Conservation (phyloP, 1,284 basidiomycete species). For the Schizophyllum amplum region DNA sequence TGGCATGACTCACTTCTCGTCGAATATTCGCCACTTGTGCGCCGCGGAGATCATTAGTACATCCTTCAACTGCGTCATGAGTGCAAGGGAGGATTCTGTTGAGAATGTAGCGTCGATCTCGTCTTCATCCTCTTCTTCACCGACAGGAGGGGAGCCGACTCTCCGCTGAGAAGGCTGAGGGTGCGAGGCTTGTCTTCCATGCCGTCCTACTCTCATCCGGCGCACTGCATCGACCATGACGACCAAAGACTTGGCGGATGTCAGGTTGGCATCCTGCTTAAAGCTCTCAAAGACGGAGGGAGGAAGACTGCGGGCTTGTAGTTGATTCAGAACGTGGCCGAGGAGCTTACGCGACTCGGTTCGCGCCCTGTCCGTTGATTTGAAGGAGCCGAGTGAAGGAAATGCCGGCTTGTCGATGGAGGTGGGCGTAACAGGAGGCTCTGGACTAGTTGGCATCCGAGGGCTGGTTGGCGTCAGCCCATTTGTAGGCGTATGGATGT, state of each 20-base stretch:
- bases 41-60: constrained; percentile 45
- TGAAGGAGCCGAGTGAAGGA: background rate
- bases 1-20: constrained; percentile 24
- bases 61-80: constrained; percentile 55
- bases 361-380: constrained; percentile 21
- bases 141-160: constrained; percentile 2
- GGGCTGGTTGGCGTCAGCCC: background rate
- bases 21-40: constrained; percentile 53
- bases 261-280: constrained; percentile 18
- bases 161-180: constrained; percentile 2
- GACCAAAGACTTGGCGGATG: constrained; percentile 27
- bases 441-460: background rate
- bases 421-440: background rate
- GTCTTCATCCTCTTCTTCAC: constrained; percentile 42
- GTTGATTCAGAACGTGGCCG: constrained; percentile 39
- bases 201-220: constrained; percentile 24
- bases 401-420: background rate
- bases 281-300: constrained; percentile 38
- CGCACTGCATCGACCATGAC: constrained; percentile 37
- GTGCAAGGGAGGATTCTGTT: constrained; percentile 53
- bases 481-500: background rate
- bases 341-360: constrained; percentile 42
- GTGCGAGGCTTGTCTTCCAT: constrained; percentile 7
- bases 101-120: constrained; percentile 37
- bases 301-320: constrained; percentile 44